Base-by-base conservation (phyloP, 2,329 filamentous ascomycete species). In the Phialophora verrucosa region DNA sequence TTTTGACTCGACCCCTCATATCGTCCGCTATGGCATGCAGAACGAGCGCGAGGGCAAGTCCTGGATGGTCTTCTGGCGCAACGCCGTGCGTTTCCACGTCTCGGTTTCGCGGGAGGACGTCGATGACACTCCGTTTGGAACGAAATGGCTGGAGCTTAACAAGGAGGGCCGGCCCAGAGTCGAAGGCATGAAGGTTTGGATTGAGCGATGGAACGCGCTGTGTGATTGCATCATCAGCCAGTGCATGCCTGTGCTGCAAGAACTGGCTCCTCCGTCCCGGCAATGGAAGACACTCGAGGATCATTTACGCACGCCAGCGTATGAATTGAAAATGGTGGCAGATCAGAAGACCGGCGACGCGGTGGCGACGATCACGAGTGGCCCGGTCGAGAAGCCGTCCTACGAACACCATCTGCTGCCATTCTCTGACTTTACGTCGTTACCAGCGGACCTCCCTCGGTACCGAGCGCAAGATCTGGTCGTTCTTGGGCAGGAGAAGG, bases 1-100 rank as follows among this genome's bases (percentile, higher is more conserved):
- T n/a, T 65, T 65, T 7, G 59, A 65, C 58, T 56, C 58, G 10
- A 35, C 57, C 25, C 63, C 63, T 29, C 63, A 65, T 32, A 58
- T 65, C 25, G 63, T 62, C 29, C 63, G 63, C 7, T 65, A 62
- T 53, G 63, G 63, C 59, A 65, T 56, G 63, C 63, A 62, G 42
- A 42, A 65, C 27, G 63, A 65, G 17, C 38, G 62, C 2, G 42
- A 62, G 38, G 58, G 53, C 29, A 56, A 38, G 42, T 61, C 51
- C 12, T 58, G 59, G 58, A 65, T 47, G 27, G 50, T 38, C 4
- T 65, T 65, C 59, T 65, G 38, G 27, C 63, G 63, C 50, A 57
- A 58, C 29, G 63, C 32, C 20, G 42, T 57, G 3, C 29, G 53
- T 8, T 65, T 65, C 31, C 49, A 14, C 6, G 38, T 62, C 38